Evolutionary conservation across 2,329 filamentous ascomycete genomes (phyloP).

Genomic region (Orbilia ellipsospora): DNA sequence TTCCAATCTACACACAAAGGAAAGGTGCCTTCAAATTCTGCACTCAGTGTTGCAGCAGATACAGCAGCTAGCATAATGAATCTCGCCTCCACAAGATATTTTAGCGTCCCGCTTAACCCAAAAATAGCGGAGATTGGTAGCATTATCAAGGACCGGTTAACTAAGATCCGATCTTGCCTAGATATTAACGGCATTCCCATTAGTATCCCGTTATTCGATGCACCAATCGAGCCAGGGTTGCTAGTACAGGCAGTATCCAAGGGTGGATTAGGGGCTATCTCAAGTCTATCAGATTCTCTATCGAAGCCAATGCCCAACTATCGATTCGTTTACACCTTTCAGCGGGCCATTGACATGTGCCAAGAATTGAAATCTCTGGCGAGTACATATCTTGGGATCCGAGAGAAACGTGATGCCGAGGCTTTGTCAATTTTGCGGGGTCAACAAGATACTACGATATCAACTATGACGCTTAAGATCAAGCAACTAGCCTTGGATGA

Average conservation of each 20-base stretch:
- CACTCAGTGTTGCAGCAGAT: not conserved
- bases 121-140: conserved; percentile 56
- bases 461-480: conserved; percentile 52
- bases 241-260: conserved; percentile 58
- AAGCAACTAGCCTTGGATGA: conserved; percentile 55
- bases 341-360: conserved; percentile 59
- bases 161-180: conserved; percentile 60
- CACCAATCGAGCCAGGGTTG: conserved; percentile 59
- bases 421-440: conserved; percentile 50
- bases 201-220: conserved; percentile 58
- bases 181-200: conserved; percentile 60
- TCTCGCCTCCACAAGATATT: conserved; percentile 58
- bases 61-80: conserved; percentile 7
- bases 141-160: conserved; percentile 60
- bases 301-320: conserved; percentile 59
- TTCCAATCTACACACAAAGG: conserved; percentile 33
- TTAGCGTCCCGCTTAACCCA: conserved; percentile 60
- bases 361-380: conserved; percentile 57
- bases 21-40: not conserved
- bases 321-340: conserved; percentile 59
- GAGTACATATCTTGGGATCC: conserved; percentile 52
- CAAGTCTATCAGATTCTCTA: conserved; percentile 51
- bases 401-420: conserved; percentile 59
- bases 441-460: conserved; percentile 51
- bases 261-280: conserved; percentile 48